Conservation (phyloP, 169 alveolate species). For the Perkinsus marinus region DNA sequence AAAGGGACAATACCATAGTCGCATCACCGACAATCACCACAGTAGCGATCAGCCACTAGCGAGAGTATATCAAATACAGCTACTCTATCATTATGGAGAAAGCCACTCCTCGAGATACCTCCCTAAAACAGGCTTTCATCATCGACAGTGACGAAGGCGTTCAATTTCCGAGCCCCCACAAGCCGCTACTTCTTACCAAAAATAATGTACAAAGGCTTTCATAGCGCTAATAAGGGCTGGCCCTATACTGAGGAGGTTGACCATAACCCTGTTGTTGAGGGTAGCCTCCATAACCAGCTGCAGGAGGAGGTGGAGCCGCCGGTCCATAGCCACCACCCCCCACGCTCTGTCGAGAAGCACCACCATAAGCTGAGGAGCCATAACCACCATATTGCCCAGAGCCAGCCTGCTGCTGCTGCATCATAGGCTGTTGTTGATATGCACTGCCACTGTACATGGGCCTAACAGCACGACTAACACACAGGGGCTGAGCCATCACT, state of each 20-base stretch:
- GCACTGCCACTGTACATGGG: neutral
- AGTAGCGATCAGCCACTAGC: too few relatives aligned
- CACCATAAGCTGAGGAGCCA: neutral
- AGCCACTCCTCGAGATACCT: too few relatives aligned
- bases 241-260: neutral
- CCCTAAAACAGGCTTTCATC: too few relatives aligned
- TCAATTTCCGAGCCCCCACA: too few relatives aligned
- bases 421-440: neutral
- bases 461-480: neutral
- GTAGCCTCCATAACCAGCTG: neutral
- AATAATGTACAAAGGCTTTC: neutral
- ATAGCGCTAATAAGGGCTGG: neutral
- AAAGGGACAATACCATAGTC: neutral
- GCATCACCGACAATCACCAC: too few relatives aligned
- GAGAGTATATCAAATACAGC: too few relatives aligned
- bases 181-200: neutral
- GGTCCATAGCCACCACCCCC: neutral
- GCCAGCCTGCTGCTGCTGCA: neutral
- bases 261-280: neutral
- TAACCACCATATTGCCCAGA: neutral
- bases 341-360: neutral
- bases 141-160: too few relatives aligned
- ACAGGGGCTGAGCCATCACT: neutral
- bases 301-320: neutral
- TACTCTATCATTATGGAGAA: too few relatives aligned